phyloP scores from a whole-genome alignment of 345 rosid species.

The Sisymbrium altissimum region DNA sequence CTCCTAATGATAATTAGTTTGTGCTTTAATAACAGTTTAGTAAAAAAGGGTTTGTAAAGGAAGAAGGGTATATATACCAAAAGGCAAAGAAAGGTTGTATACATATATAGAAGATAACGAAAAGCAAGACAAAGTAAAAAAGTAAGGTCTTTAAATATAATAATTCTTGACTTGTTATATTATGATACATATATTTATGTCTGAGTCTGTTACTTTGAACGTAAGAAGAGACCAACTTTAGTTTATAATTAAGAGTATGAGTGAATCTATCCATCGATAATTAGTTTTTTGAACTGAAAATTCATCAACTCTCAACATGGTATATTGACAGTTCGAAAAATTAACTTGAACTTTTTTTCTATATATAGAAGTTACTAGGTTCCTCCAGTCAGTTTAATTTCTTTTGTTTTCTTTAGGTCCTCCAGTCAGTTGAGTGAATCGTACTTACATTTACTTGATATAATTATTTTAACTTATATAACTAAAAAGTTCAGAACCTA shows the following conservation, averaged over 20 bases:
- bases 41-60: background rate
- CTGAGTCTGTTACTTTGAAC: background rate
- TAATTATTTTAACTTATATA: background rate
- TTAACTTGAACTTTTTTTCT: background rate
- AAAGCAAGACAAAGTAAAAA: conserved; percentile 20
- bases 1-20: conserved; percentile 8
- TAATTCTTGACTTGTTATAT: background rate
- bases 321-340: background rate
- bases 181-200: background rate
- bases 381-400: too few relatives aligned
- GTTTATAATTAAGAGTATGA: background rate
- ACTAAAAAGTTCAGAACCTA: background rate
- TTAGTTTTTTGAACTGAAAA: background rate
- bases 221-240: background rate
- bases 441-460: background rate
- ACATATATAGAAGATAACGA: background rate
- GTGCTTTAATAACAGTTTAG: background rate
- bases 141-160: conserved; percentile 4
- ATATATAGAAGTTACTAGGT: background rate
- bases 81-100: background rate
- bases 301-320: background rate
- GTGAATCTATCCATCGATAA: background rate
- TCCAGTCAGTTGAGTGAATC: background rate
- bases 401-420: too few relatives aligned
- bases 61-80: conserved; percentile 17